Evolutionary conservation across 2,329 filamentous ascomycete species (phyloP).

Genomic region (Fusarium metavorans): DNA sequence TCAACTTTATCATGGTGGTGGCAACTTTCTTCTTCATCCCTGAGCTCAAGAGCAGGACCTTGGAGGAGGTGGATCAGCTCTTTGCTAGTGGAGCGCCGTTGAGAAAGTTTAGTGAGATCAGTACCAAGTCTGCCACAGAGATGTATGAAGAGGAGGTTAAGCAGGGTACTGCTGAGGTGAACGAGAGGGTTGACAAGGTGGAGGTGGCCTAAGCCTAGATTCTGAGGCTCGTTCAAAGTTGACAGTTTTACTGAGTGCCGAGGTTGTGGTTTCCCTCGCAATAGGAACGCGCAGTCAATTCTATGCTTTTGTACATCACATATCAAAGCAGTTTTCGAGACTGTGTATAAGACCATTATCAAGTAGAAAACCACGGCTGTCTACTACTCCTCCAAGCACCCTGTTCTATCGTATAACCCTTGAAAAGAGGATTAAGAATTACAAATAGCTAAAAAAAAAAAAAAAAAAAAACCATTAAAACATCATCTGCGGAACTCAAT

Average conservation of each 20-base stretch:
- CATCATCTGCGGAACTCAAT: not conserved
- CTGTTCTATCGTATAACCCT: not conserved
- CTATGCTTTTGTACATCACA: not conserved
- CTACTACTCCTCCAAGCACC: not conserved
- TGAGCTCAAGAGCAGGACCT: conserved; percentile 55
- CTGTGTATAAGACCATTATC: not conserved
- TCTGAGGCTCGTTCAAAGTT: not conserved
- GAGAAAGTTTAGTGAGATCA: conserved; percentile 22
- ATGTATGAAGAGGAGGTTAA: not conserved
- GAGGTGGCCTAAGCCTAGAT: not conserved
- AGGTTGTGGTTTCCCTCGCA: not conserved
- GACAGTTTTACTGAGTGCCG: not conserved
- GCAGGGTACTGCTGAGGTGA: not conserved
- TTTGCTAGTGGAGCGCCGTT: conserved; percentile 32
- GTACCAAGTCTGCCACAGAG: not conserved
- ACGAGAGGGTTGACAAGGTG: not conserved
- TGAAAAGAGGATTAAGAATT: not conserved
- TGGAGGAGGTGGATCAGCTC: conserved; percentile 42
- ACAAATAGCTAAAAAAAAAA: not conserved
- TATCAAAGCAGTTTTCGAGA: not conserved
- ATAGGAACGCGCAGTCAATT: not conserved
- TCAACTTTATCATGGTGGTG: conserved; percentile 52
- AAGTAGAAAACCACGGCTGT: not conserved
- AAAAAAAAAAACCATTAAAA: not conserved
- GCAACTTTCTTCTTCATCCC: conserved; percentile 59